Base-by-base conservation (phyloP, 495 filamentous ascomycete genomes). In the Tuber umbilicatum region DNA sequence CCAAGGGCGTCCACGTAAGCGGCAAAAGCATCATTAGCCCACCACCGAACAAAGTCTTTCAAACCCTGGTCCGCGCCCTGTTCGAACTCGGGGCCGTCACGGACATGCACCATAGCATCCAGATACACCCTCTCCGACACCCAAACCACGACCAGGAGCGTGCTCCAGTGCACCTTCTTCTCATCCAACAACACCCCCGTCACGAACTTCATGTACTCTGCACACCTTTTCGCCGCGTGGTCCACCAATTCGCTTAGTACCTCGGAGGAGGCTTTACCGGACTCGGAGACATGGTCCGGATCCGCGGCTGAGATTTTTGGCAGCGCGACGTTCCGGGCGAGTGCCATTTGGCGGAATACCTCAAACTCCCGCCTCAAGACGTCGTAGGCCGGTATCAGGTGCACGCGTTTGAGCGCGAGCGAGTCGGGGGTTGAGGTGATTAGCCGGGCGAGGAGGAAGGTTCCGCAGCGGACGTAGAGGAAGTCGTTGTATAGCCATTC, bases 401-500 rank as follows among this genome's bases (percentile, higher is more conserved):
- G 69, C 3, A 41, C 38, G 38, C 38, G 10, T 5, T 41, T 71
- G 1, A 70, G 19, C 17, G 74, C 43, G 47, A 60, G 17, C 14
- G 72, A 35, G 12, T 47, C n/a, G 2, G 76, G 76, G 21, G 71
- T 21, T 31, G 75, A 69, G 68, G 35, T 5, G 19, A 74, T 47
- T 35, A 74, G 70, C 14, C 39, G 50, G 2, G 76, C 43, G 21
- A 75, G 67, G 67, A 78, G 71, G 71, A 73, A 70, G 38, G 27
- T 39, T 43, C 40, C 37, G 38, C 31, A 42, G 70, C 67, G 70
- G 17, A 75, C 74, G 31, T 78, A 78, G 42, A 78, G 23, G 50
- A 68, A 74, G 68, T 73, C 78, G 81, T 87, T 86, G 77, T 85
- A 84, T 71, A 88, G 86, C 76, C 73, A 78, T 43, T 9, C 73